Percentiles rank a stretch among this genome's conserved stretches.
phyloP scores from a whole-genome alignment of 768 basidiomycete species.

The Agrocybe pediades region DNA sequence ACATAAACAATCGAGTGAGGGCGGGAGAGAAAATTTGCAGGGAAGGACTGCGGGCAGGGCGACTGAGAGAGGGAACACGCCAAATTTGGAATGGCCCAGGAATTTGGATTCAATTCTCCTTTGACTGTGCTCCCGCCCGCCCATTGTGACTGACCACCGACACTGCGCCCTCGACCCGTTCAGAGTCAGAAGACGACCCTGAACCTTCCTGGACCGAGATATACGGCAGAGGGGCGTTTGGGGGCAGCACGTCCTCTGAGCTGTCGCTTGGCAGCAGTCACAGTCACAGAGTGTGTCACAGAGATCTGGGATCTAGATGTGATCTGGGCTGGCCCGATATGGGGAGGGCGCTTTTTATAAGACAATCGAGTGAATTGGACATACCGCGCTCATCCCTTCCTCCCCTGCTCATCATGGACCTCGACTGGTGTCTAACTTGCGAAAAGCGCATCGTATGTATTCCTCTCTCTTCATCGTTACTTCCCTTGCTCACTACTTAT shows the following conservation, averaged over 20 bases:
- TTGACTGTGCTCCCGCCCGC: too few species aligned
- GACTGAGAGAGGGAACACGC: too few species aligned
- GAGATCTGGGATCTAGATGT: slow-evolving; percentile 8
- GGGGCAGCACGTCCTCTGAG: not conserved
- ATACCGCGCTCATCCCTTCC: slow-evolving; percentile 13
- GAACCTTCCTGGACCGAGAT: slow-evolving; percentile 30
- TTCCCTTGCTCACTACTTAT: slow-evolving; percentile 12
- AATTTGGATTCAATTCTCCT: too few species aligned
- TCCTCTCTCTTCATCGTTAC: slow-evolving; percentile 1
- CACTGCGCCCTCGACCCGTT: too few species aligned
- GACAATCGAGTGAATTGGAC: slow-evolving; percentile 5
- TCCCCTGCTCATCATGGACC: slow-evolving; percentile 28
- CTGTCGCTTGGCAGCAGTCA: slow-evolving; percentile 4
- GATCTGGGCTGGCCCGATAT: slow-evolving; percentile 11
- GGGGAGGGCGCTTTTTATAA: slow-evolving; percentile 19
- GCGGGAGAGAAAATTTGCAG: not conserved
- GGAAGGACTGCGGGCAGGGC: too few species aligned
- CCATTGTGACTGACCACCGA: too few species aligned
- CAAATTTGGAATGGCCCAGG: too few species aligned
- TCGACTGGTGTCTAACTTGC: slow-evolving; percentile 74
- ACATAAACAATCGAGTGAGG: not conserved
- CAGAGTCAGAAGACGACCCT: too few species aligned
- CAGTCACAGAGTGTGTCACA: slow-evolving; percentile 6
- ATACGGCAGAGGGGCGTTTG: slow-evolving; percentile 14
- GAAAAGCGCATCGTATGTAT: slow-evolving; percentile 55